Evolutionary conservation across 2,329 filamentous ascomycete species (phyloP).

Genomic region (Pseudogymnoascus sp.): DNA sequence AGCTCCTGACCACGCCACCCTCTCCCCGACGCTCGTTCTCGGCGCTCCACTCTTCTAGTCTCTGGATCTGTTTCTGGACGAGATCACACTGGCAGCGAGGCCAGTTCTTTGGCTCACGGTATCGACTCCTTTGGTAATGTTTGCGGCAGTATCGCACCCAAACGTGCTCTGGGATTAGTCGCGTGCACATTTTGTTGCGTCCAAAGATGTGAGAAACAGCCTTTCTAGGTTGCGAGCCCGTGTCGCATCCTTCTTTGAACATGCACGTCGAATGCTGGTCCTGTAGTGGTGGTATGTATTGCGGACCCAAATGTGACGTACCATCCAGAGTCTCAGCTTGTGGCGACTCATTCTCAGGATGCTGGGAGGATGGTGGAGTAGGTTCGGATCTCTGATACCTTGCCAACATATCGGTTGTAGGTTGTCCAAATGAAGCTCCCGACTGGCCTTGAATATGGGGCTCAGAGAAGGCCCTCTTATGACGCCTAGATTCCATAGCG

Average conservation of each 20-base stretch:
- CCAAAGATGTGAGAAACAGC: constrained; percentile 76
- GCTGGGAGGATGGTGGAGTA: background rate
- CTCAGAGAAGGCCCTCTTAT: background rate
- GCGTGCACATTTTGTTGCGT: constrained; percentile 70
- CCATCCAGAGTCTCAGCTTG: background rate
- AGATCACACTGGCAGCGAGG: constrained; percentile 53
- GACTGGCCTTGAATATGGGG: background rate
- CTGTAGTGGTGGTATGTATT: background rate
- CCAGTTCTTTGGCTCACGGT: constrained; percentile 55
- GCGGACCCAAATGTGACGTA: background rate
- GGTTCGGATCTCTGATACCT: background rate
- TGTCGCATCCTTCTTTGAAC: constrained; percentile 49
- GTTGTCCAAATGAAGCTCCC: background rate
- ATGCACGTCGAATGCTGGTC: constrained; percentile 35
- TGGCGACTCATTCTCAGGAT: background rate
- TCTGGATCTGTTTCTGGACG: constrained; percentile 51
- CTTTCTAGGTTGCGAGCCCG: constrained; percentile 56
- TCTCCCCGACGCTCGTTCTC: constrained; percentile 33
- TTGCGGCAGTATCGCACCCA: constrained; percentile 76
- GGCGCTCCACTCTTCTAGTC: constrained; percentile 55
- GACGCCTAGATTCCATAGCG: background rate
- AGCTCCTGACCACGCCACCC: constrained; percentile 44
- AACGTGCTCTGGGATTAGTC: constrained; percentile 56
- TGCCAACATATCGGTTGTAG: background rate
- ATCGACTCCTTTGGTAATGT: constrained; percentile 69